These are phyloP conservation scores for Medicago truncatula DNA, from an alignment of 306 rosid genomes.

Conservation along the genomic window DNA sequence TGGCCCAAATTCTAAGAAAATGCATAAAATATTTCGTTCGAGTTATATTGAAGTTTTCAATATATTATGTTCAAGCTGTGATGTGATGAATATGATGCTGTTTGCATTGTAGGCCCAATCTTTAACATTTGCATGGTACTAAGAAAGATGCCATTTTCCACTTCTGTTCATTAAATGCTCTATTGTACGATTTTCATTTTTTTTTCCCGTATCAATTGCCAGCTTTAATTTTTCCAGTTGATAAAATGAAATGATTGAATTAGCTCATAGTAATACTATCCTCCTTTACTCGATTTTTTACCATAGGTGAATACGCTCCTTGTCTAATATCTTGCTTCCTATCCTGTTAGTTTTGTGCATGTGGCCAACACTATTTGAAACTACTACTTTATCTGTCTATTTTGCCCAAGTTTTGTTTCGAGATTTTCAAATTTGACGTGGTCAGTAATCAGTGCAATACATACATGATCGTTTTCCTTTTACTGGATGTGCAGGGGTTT, in stretches of 20 bases:
- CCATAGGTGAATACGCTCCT: neutral
- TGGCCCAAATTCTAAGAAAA: no score
- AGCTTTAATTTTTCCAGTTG: neutral
- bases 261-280: neutral
- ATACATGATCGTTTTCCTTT: neutral
- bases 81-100: slow-evolving; percentile 34
- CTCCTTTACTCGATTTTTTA: neutral
- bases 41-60: slow-evolving; percentile 7
- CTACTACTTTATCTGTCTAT: no score
- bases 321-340: no score
- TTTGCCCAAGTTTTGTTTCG: no score
- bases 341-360: no score
- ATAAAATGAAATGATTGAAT: neutral
- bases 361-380: no score
- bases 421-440: neutral
- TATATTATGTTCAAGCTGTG: slow-evolving; percentile 14
- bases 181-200: no score
- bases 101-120: slow-evolving; percentile 52
- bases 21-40: neutral
- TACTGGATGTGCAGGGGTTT: neutral
- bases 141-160: neutral
- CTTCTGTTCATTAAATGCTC: neutral
- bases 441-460: neutral
- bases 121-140: neutral
- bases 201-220: no score